A percentile compares a stretch with the other conserved stretches of the same genome.
phyloP scores from a whole-genome alignment of 1,284 basidiomycete genomes.

The Coniophora puteana region DNA sequence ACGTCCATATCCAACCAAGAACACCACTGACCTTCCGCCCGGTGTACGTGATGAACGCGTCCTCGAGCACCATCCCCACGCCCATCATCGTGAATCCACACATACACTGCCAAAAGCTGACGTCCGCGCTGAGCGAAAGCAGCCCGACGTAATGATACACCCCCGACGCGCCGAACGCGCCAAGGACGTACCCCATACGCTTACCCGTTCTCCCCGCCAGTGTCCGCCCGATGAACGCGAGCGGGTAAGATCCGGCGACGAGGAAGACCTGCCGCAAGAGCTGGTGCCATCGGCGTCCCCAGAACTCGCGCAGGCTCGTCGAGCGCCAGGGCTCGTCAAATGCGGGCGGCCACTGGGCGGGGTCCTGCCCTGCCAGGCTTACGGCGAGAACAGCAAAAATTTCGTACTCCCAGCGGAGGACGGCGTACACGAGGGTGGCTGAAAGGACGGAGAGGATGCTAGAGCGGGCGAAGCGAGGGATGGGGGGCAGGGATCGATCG shows the following conservation, averaged over 20 bases:
- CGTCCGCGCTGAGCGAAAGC: not conserved
- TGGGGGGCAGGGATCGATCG: conserved; percentile 34
- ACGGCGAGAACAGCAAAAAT: conserved; percentile 6
- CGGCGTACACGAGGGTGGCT: no score
- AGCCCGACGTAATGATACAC: not conserved
- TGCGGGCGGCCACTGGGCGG: conserved; percentile 43
- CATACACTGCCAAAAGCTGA: not conserved
- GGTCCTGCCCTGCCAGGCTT: conserved; percentile 34
- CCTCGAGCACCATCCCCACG: conserved; percentile 1
- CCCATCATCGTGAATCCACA: not conserved
- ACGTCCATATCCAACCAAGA: no score
- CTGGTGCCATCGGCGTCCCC: conserved; percentile 52
- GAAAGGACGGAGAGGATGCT: no score
- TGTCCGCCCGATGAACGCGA: not conserved
- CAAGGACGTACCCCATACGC: not conserved
- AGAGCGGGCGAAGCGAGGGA: no score
- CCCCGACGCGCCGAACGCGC: not conserved
- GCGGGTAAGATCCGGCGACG: conserved; percentile 1
- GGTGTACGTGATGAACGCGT: not conserved
- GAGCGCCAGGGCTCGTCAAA: conserved; percentile 42
- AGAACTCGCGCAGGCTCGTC: conserved; percentile 46
- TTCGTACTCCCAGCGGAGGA: no score
- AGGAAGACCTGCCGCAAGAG: conserved; percentile 43
- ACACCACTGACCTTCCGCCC: no score
- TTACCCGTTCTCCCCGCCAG: no score